Evolutionary conservation across 805 yeast genomes (phyloP), one percentile per base, ranked within the genome.

Genomic region (Candida nonsorbophila): DNA sequence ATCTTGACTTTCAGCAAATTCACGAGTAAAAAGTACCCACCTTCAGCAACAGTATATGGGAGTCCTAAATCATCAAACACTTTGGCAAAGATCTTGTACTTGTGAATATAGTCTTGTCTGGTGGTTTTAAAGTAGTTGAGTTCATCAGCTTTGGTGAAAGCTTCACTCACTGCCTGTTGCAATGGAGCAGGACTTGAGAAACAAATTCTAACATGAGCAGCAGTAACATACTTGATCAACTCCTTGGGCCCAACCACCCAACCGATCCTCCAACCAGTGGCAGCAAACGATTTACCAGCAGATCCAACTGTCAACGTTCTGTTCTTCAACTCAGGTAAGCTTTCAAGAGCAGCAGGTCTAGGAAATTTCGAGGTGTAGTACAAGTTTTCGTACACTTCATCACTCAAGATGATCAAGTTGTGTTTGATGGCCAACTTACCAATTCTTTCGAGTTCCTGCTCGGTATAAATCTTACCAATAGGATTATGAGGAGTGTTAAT

Each of bases 211-310:
- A 96, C 86, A 57, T 92, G 96, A 0, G 97, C 97, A 15, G 83
- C 73, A 5, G 86, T 70, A 4, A 79, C 94, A 50, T 84, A 85
- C 41, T 81, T 77, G 45, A 92, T 67, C 41, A 88, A 65, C 17
- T 82, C 84, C n/a, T 83, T 69, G 30, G 84, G 80, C 5, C 96
- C 97, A 38, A 88, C 79, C 21, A 90, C 71, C 94, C 95, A 92
- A 31, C 98, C 98, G 30, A 92, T 74, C 67, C 98, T 79, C 97
- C 97, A 92, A 30, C 98, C 98, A 8, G 98, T 92, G 24, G 95
- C 95, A n/a, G 96, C 95, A 63, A 92, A 92, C 0, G 95, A 78
- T 58, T 92, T 92, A 40, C 98, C 98, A 5, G 97, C 98, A 16
- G 96, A 85, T 1, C 97, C 97, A 14, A 92, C 94, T 3, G 97